Evolutionary conservation across 148 eudicot species (phyloP), one percentile per base, ranked within the genome.

Genomic region (Nyssa sinensis): DNA sequence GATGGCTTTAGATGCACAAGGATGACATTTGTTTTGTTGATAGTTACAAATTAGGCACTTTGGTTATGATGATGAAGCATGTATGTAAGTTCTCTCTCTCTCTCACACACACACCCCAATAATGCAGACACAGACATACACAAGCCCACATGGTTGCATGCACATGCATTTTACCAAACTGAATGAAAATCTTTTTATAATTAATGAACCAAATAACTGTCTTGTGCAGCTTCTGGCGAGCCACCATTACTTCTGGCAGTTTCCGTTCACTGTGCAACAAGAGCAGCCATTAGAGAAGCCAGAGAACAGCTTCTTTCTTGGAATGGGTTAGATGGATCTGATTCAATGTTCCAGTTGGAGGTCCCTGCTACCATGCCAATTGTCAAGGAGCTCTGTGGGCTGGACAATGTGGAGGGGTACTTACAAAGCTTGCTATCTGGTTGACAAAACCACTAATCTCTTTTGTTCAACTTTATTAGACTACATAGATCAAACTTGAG

Each of bases 281-380:
- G 96, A 75, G 97, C 97, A 64, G 98, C 97, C 64, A 80, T 92
- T 69, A 84, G 78, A 82, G 98, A 88, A 75, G 98, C 98, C 13
- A 84, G 96, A 78, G 80, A 70, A 62, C 93, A 94, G 84, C 83
- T 86, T 8, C 80, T 66, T 66, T 76, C 85, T 39, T 94, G 98
- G 98, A 81, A 82, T 24, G 82, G 84, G 11, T 41, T 80, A 23
- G 82, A 83, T 60, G 84, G 37, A 32, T 19, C 62, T 5, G 83
- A 73, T 41, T 59, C 83, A 10, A 27, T 62, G 3, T 91, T 92
- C 77, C 89, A 90, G 81, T 71, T 94, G 79, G 83, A 84, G 67
- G 96, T 94, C 68, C 98, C 98, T 28, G 98, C 97, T 61, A 87
- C 91, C 51, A 83, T 92, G 96, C 89, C 96, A 27, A 88, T 90